Percentiles rank a stretch among this genome's conserved stretches.
Evolutionary conservation across 2,329 filamentous ascomycete genomes (phyloP).

Genomic region (Hypoxylon sp.): DNA sequence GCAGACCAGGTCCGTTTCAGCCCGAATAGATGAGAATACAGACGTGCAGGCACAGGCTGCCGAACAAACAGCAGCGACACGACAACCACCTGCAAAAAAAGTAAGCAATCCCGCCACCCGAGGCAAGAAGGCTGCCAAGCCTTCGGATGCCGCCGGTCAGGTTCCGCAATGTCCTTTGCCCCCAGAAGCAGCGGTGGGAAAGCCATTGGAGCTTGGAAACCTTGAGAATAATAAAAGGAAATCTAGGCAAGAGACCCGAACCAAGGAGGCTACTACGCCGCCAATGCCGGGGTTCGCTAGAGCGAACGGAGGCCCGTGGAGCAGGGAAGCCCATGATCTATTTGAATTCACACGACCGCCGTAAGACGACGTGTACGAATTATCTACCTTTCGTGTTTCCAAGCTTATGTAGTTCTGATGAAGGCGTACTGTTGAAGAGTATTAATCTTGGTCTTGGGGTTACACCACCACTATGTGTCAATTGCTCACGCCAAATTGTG

Average conservation of each 20-base stretch:
- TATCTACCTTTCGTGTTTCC: neutral
- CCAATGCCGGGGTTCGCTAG: constrained; percentile 60
- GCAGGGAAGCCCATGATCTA: constrained; percentile 74
- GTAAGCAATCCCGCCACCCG: constrained; percentile 63
- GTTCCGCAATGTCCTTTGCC: constrained; percentile 56
- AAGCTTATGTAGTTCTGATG: neutral
- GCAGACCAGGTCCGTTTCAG: constrained; percentile 17
- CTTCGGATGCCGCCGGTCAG: constrained; percentile 64
- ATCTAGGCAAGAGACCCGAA: constrained; percentile 18
- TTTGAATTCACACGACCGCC: constrained; percentile 70
- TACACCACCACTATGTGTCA: constrained; percentile 7
- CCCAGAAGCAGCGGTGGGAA: constrained; percentile 28
- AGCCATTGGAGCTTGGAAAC: constrained; percentile 5
- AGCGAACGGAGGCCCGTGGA: constrained; percentile 74
- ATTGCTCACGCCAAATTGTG: constrained; percentile 12
- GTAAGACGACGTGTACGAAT: constrained; percentile 22
- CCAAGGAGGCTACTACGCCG: constrained; percentile 28
- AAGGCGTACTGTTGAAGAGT: constrained; percentile 4
- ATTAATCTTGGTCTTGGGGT: constrained; percentile 4
- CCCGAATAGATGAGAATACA: constrained; percentile 4
- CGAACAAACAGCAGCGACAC: constrained; percentile 14
- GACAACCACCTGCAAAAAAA: constrained; percentile 45
- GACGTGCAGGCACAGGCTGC: constrained; percentile 15
- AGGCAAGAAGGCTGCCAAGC: constrained; percentile 65
- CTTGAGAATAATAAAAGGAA: constrained; percentile 24